These are phyloP conservation scores for Schwanniomyces vanrijiae DNA, from an alignment of 805 yeast species.

Conservation along the genomic window DNA sequence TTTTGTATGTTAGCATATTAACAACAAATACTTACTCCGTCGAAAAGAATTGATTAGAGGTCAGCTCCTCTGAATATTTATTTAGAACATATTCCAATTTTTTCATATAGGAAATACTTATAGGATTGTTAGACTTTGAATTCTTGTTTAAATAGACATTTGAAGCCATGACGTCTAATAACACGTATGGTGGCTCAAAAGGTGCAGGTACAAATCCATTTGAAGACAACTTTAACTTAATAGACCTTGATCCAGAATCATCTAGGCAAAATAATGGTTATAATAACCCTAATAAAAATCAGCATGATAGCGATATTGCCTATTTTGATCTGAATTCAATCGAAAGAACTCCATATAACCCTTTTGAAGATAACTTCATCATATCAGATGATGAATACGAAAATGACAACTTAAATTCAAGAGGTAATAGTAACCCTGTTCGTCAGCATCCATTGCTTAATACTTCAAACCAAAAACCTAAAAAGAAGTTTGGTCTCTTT, in stretches of 20 bases:
- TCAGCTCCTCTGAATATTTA: background rate
- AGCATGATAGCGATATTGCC: background rate
- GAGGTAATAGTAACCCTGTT: background rate
- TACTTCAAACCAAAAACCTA: slow-evolving; percentile 20
- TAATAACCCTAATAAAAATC: background rate
- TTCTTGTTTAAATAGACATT: background rate
- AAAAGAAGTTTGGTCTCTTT: slow-evolving; percentile 23
- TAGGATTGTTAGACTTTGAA: background rate
- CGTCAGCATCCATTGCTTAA: slow-evolving; percentile 28
- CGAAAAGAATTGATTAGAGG: background rate
- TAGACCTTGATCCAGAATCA: slow-evolving; percentile 27
- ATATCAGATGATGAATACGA: slow-evolving; percentile 35
- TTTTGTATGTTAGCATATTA: background rate
- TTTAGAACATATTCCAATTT: background rate
- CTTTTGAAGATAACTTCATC: slow-evolving; percentile 36
- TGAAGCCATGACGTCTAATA: background rate
- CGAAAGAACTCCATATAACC: slow-evolving; percentile 15
- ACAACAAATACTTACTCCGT: background rate
- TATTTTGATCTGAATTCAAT: slow-evolving; percentile 3
- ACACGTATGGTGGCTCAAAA: background rate
- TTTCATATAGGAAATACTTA: background rate
- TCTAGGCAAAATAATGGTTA: background rate
- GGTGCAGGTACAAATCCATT: slow-evolving; percentile 14
- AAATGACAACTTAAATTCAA: slow-evolving; percentile 8
- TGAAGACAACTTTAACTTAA: slow-evolving; percentile 25